Base-by-base conservation (phyloP, 106 monocot species). In the Alisma plantagoaquatica region DNA sequence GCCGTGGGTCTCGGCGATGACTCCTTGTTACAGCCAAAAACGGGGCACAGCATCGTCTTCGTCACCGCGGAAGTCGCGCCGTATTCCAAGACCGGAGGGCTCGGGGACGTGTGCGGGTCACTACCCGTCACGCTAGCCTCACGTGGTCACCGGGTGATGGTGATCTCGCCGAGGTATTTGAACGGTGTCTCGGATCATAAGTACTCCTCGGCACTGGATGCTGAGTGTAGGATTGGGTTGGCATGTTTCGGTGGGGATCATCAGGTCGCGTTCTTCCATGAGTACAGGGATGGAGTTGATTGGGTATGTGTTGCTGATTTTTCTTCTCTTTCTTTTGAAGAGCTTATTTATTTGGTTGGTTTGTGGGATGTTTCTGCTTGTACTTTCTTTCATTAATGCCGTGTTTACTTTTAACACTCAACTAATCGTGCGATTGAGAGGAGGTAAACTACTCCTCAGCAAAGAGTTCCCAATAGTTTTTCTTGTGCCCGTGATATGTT, bases 121-220 rank as follows among this genome's bases (percentile, higher is more conserved):
- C 64, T 92, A 35, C 92, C 86, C 31, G 60, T 92, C 54, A 77
- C 83, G n/a, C 66, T 93, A 42, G 87, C 87, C 31, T 59, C 66
- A 41, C 79, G 67, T 70, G 87, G 87, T 61, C 83, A 93, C 59
- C 86, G 92, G 44, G 92, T 93, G 24, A 93, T 93, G 92, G 92
- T 92, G 24, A 60, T 92, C 21, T 72, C 72, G 53, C 92, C 92
- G 15, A 81, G 86, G 63, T 92, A 92, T 55, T 42, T 86, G 18
- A 75, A 86, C 69, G 79, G 86, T 19, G 41, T 23, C 10, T 73
- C 67, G 16, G 44, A 86, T 41, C 52, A 66, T 32, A 69, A 64
- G 14, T 74, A 58, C 63, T 65, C 67, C 10, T 29, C 43, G 43
- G 74, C 77, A 26, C 16, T 53, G 48, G 71, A 82, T 31, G 29